Evolutionary conservation across 495 filamentous ascomycete genomes (phyloP).

Genomic region (Cercophora scortea): DNA sequence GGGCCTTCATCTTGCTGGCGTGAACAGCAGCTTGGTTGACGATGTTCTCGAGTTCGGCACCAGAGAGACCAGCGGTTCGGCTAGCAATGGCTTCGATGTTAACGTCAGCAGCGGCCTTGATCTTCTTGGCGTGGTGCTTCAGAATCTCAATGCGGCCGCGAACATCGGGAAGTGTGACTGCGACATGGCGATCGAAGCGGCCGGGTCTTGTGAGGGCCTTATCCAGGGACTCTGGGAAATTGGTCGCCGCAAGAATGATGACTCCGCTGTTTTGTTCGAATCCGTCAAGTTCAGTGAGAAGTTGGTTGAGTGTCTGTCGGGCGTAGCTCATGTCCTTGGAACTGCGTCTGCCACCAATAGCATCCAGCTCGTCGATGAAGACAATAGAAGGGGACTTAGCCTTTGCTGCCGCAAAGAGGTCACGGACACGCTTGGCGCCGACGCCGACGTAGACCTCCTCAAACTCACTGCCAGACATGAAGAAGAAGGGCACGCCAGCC

Average conservation of each 20-base stretch:
- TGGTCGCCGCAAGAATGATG: conserved; percentile 91
- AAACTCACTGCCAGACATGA: conserved; percentile 98
- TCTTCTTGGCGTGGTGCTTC: conserved; percentile 81
- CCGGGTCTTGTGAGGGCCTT: conserved; percentile 92
- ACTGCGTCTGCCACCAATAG: conserved; percentile 89
- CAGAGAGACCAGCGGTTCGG: conserved; percentile 85
- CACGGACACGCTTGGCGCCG: conserved; percentile 93
- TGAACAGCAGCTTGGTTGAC: conserved; percentile 94
- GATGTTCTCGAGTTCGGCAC: conserved; percentile 91
- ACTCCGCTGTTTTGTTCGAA: conserved; percentile 91
- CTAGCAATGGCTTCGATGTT: conserved; percentile 75
- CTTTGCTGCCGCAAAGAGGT: conserved; percentile 85
- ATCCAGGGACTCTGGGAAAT: conserved; percentile 89
- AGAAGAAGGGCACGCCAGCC: conserved; percentile 97
- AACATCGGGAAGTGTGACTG: conserved; percentile 88
- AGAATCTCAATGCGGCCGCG: conserved; percentile 88
- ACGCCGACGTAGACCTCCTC: conserved; percentile 98
- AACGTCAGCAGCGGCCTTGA: conserved; percentile 69
- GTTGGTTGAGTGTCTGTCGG: conserved; percentile 94
- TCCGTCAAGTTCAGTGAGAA: conserved; percentile 95
- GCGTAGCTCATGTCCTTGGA: conserved; percentile 91
- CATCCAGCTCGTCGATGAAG: conserved; percentile 97
- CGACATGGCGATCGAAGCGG: conserved; percentile 87
- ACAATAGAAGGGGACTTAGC: conserved; percentile 90
- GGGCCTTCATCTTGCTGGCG: conserved; percentile 71